Evolutionary conservation across 768 basidiomycete genomes (phyloP), one percentile per base, ranked within the genome.

Genomic region (Mycena rosella): DNA sequence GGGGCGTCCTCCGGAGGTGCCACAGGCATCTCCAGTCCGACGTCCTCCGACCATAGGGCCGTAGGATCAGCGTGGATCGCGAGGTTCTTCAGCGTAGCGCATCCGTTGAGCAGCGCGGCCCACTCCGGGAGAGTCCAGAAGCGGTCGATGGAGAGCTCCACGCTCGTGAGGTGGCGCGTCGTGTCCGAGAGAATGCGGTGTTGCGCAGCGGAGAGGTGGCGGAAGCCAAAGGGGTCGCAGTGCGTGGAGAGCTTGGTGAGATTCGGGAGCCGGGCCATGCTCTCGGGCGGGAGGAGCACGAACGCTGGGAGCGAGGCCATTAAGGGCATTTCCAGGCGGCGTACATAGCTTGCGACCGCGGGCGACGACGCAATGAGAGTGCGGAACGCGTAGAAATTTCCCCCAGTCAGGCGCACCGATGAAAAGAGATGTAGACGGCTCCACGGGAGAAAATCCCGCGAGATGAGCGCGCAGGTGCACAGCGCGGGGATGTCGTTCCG

Each of bases 41-140:
- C 49, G 20, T 65, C 59, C 17, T 30, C n/a, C n/a, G n/a, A n/a
- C n/a, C n/a, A n/a, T n/a, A n/a, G n/a, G n/a, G n/a, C 62, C 0
- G 27, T 52, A 0, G 58, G 15, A 5, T 60, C 53, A 11, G 53
- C 62, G 14, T 53, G 29, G 7, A 70, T 24, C n/a, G 17, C 34
- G 7, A 71, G 57, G 18, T 32, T 27, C 1, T 29, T 14, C 15
- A 71, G 62, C 17, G 22, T 29, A 20, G 54, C n/a, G 27, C 69
- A 71, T 10, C 45, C 42, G 32, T 71, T 60, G 22, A 71, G 69
- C 22, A 71, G 52, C 48, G 57, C 29, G 7, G 69, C 65, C 69
- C 69, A 71, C 10, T 48, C 38, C 14, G 61, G 57, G 13, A 71
- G 44, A 22, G 62, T 18, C 61, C 65, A 67, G 38, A 67, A 30